Conservation (phyloP, 768 basidiomycete genomes). For the Panaeolus cyanescens region DNA sequence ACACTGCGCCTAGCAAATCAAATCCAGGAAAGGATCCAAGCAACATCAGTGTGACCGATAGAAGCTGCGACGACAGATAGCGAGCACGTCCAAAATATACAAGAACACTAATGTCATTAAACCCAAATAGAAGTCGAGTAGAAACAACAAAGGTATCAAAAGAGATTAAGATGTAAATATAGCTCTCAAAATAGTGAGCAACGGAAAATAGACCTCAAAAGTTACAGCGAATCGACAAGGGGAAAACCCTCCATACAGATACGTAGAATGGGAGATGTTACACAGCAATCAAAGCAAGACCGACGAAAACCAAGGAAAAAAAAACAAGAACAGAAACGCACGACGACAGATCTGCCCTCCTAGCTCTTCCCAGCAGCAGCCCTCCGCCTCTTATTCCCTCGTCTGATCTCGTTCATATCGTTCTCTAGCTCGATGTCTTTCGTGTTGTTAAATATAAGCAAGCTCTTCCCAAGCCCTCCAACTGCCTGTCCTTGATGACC, state of each 20-base stretch:
- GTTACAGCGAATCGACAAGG: neutral
- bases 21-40: no score
- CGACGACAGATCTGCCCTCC: neutral
- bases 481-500: constrained; percentile 59
- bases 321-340: neutral
- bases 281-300: neutral
- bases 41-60: no score
- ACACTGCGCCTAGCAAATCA: no score
- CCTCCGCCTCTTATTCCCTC: constrained; percentile 68
- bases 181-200: neutral
- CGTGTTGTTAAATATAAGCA: constrained; percentile 51
- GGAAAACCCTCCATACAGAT: neutral
- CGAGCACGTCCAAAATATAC: neutral
- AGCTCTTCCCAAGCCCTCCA: constrained; percentile 76
- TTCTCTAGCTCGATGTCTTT: constrained; percentile 76
- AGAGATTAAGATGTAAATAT: neutral
- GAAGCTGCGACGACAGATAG: no score
- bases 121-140: neutral
- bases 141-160: neutral
- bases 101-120: neutral
- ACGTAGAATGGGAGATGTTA: neutral
- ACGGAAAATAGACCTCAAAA: neutral
- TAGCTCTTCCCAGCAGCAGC: constrained; percentile 21
- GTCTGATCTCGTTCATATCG: constrained; percentile 77
- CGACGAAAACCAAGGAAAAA: neutral